phyloP scores from a whole-genome alignment of 1,139 yeast species.

The Yamadazyma dendronema region DNA sequence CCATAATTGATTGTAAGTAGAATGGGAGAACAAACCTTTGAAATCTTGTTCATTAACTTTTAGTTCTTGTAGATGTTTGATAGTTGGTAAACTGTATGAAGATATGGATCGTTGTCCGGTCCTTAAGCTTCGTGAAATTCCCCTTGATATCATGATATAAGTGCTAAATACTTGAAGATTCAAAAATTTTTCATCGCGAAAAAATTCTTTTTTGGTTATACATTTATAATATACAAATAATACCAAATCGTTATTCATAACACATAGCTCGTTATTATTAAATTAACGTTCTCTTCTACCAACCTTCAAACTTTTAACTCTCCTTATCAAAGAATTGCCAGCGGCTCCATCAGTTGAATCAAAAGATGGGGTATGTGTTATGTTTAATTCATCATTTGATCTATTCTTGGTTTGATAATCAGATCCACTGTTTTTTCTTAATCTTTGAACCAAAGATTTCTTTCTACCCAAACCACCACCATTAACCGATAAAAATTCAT shows the following conservation, averaged over 20 bases:
- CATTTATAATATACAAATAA: conserved; percentile 7
- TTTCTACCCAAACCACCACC: conserved; percentile 58
- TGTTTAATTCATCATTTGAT: conserved; percentile 28
- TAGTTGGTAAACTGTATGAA: conserved; percentile 25
- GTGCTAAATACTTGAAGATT: too few species aligned
- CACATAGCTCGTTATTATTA: not conserved
- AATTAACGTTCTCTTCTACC: conserved; percentile 37
- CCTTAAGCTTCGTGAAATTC: not conserved
- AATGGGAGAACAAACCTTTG: conserved; percentile 52
- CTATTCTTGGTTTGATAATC: conserved; percentile 33
- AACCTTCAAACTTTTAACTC: conserved; percentile 87
- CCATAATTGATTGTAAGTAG: conserved; percentile 60
- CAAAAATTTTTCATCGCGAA: conserved; percentile 4
- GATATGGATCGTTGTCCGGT: conserved; percentile 5
- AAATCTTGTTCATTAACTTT: conserved; percentile 37
- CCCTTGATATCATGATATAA: not conserved
- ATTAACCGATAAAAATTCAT: conserved; percentile 27
- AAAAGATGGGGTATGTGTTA: conserved; percentile 11
- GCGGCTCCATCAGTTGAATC: conserved; percentile 29
- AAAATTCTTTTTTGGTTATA: too few species aligned
- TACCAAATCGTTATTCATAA: conserved; percentile 9
- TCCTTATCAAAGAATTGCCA: conserved; percentile 59
- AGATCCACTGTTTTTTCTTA: conserved; percentile 46
- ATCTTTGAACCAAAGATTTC: conserved; percentile 71
- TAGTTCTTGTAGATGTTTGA: conserved; percentile 32